Conservation (phyloP, 352 stramenopile species). For the Phytopythium helicoides region DNA sequence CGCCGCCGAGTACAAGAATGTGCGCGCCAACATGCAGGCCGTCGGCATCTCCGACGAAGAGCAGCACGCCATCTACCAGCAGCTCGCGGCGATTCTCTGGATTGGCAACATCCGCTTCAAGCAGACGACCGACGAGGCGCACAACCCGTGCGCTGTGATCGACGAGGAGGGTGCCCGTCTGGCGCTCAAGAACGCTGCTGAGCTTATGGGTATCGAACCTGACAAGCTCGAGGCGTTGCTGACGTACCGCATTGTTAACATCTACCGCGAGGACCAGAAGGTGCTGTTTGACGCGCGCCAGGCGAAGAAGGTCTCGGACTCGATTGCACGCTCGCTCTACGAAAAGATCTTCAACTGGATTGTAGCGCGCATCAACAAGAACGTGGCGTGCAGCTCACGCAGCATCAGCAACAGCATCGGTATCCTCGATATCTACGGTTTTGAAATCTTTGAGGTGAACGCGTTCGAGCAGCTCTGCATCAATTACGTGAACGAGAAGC, state of each 20-base stretch:
- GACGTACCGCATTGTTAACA: slow-evolving; percentile 78
- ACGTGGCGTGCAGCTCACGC: slow-evolving; percentile 59
- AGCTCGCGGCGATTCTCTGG: slow-evolving; percentile 80
- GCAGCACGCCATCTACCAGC: slow-evolving; percentile 70
- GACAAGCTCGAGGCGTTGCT: slow-evolving; percentile 66
- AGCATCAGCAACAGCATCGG: slow-evolving; percentile 79
- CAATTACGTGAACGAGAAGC: slow-evolving; percentile 90
- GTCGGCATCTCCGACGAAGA: slow-evolving; percentile 75
- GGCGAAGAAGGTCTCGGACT: slow-evolving; percentile 81
- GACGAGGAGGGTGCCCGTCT: slow-evolving; percentile 47
- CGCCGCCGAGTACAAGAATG: slow-evolving; percentile 54
- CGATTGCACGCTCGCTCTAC: slow-evolving; percentile 86
- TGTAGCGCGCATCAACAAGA: slow-evolving; percentile 83
- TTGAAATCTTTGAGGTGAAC: slow-evolving; percentile 90
- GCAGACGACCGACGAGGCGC: slow-evolving; percentile 62
- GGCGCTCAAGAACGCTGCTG: slow-evolving; percentile 53
- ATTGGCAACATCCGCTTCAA: slow-evolving; percentile 84
- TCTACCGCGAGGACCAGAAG: slow-evolving; percentile 76
- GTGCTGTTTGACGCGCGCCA: slow-evolving; percentile 72
- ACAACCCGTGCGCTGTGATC: slow-evolving; percentile 73
- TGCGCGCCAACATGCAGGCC: slow-evolving; percentile 60
- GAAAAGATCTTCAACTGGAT: slow-evolving; percentile 91
- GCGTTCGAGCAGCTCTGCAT: slow-evolving; percentile 91
- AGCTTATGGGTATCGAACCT: slow-evolving; percentile 62
- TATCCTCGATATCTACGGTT: slow-evolving; percentile 90